Evolutionary conservation across 2,329 filamentous ascomycete genomes (phyloP).

Genomic region (Alternaria ventricosa): DNA sequence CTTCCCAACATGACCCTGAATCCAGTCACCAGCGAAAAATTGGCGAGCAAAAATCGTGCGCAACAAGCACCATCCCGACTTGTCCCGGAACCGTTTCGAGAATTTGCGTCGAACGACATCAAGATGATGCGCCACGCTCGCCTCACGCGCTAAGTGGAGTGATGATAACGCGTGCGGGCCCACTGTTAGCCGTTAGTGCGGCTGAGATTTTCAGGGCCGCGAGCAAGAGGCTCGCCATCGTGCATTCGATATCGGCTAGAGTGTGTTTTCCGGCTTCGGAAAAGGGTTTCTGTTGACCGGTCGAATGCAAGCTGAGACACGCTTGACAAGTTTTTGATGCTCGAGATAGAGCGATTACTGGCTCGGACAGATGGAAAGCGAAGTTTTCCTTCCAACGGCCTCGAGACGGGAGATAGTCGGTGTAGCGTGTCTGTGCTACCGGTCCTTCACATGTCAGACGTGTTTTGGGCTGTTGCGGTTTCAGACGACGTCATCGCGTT

Average conservation of each 20-base stretch:
- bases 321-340: neutral
- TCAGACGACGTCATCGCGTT: slow-evolving; percentile 1
- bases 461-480: neutral
- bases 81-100: slow-evolving; percentile 19
- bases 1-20: slow-evolving; percentile 14
- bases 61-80: slow-evolving; percentile 23
- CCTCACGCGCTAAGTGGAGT: slow-evolving; percentile 27
- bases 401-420: neutral
- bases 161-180: slow-evolving; percentile 27
- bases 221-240: slow-evolving; percentile 7
- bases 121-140: slow-evolving; percentile 28
- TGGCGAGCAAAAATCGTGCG: slow-evolving; percentile 19
- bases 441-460: slow-evolving; percentile 2
- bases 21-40: slow-evolving; percentile 13
- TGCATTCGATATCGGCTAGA: neutral
- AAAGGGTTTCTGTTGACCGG: neutral
- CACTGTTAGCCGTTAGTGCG: slow-evolving; percentile 34
- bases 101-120: slow-evolving; percentile 30
- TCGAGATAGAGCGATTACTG: neutral
- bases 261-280: neutral
- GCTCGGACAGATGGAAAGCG: slow-evolving; percentile 1
- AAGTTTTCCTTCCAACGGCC: neutral
- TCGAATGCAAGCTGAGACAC: neutral
- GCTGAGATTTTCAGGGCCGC: slow-evolving; percentile 33
- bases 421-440: neutral